Evolutionary conservation across 331 rosid species (phyloP).

Genomic region (Malus hybrid): DNA sequence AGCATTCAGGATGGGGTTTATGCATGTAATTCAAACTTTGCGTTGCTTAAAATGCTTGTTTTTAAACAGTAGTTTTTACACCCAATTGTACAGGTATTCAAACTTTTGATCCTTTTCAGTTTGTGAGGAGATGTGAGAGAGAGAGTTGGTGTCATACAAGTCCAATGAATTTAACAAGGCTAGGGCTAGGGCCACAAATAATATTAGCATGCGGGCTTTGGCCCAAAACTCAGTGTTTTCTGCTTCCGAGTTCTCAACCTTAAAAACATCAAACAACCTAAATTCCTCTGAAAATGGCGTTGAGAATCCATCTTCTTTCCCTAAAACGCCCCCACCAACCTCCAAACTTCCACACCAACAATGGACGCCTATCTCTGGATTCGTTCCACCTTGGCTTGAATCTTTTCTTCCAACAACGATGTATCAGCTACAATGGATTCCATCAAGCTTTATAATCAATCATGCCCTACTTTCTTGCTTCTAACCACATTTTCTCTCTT

Average conservation of each 20-base stretch:
- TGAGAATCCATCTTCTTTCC: constrained; percentile 8
- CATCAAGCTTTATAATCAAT: too few relatives aligned
- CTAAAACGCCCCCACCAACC: constrained; percentile 1
- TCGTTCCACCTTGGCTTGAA: constrained; percentile 56
- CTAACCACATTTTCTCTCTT: too few relatives aligned
- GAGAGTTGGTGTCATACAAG: too few relatives aligned
- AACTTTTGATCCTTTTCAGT: too few relatives aligned
- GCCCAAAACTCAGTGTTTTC: too few relatives aligned
- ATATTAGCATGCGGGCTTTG: too few relatives aligned
- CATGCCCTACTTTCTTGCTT: too few relatives aligned
- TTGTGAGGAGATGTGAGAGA: too few relatives aligned
- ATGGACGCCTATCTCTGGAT: constrained; percentile 8
- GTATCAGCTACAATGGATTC: constrained; percentile 11
- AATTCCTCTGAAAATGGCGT: constrained; percentile 31
- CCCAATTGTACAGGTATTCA: too few relatives aligned
- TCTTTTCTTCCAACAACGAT: constrained; percentile 67
- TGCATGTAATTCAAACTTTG: not conserved
- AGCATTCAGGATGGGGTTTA: not conserved
- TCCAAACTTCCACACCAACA: not conserved
- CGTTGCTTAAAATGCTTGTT: not conserved
- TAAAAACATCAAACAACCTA: not conserved
- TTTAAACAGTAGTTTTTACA: too few relatives aligned
- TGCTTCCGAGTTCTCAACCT: not conserved
- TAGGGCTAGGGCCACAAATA: too few relatives aligned
- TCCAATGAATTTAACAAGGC: too few relatives aligned